Evolutionary conservation across 2,329 filamentous ascomycete genomes (phyloP), one percentile per base, ranked within the genome.

Genomic region (Talaromyces sp.): DNA sequence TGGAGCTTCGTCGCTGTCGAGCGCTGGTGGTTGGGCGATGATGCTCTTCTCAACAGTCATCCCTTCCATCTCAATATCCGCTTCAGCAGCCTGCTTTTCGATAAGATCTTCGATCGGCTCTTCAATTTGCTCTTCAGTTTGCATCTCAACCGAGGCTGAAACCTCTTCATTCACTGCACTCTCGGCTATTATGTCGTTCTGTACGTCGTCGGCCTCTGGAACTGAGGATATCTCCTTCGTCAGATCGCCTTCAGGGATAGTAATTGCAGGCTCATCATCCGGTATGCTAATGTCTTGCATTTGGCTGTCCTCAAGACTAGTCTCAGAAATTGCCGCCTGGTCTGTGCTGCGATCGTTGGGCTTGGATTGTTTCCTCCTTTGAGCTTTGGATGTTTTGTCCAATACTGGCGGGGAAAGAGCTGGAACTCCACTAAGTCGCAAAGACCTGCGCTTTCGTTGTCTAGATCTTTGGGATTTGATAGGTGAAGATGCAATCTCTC

Each of bases 381-480:
- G 52, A 24, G 60, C 54, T 35, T 43, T 60, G n/a, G 37, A 19
- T 11, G 14, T 50, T 33, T 13, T 35, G 11, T 33, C 50, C 14
- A 27, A 22, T 11, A 45, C 45, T 14, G 56, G 33, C 31, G 61
- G 52, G 7, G 63, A 64, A 14, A 58, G 56, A 33, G 57, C 57
- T 22, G 59, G 27, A 11, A 64, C 49, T 59, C 63, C 67, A 62
- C 63, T 67, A 35, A 68, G 66, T 35, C 67, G 62, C 31, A 49
- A 33, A 11, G 67, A 68, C 22, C 66, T 62, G 35, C 67, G 60
- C 35, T 52, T 64, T 57, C 66, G 65, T 49, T 37, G 58, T 33
- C 37, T 39, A 33, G 63, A 60, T 58, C 14, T 33, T 57, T n/a
- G 39, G n/a, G 43, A 19, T 31, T 57, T 50, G 13, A 50, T 58